Percentiles rank a stretch among this genome's conserved stretches.
Conservation (phyloP, 495 filamentous ascomycete genomes). For the Pseudevernia furfuracea region DNA sequence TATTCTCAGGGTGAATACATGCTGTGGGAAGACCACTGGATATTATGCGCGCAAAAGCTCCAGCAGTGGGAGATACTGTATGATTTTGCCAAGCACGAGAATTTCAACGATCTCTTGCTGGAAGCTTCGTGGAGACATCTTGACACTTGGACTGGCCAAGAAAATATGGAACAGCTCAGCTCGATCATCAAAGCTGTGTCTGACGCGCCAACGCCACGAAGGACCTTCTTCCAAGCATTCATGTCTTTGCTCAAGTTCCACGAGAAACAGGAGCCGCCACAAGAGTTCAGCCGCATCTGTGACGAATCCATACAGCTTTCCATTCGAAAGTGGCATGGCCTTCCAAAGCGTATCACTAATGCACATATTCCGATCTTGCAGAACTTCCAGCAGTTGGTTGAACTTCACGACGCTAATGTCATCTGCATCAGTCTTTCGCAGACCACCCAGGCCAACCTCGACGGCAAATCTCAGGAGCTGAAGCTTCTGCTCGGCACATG, state of each 20-base stretch:
- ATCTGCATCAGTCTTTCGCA: constrained; percentile 82
- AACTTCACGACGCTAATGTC: constrained; percentile 93
- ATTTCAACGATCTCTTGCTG: constrained; percentile 91
- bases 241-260: constrained; percentile 92
- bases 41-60: constrained; percentile 92
- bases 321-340: constrained; percentile 95
- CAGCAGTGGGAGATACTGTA: constrained; percentile 97
- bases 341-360: constrained; percentile 86
- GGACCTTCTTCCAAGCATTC: constrained; percentile 96
- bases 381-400: constrained; percentile 97
- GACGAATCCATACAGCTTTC: constrained; percentile 96
- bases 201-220: constrained; percentile 88
- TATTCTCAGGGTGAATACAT: constrained; percentile 97
- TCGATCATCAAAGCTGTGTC: constrained; percentile 89
- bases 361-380: constrained; percentile 92
- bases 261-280: constrained; percentile 68
- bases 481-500: constrained; percentile 91
- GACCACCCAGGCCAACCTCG: constrained; percentile 78
- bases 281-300: constrained; percentile 79
- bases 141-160: constrained; percentile 81
- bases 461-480: constrained; percentile 88
- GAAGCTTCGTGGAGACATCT: constrained; percentile 91
- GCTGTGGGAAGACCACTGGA: constrained; percentile 99
- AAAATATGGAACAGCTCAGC: constrained; percentile 82
- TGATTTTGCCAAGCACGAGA: constrained; percentile 98